These are phyloP conservation scores for Termitomyces sp. DNA, from an alignment of 768 basidiomycete genomes.

Conservation along the genomic window DNA sequence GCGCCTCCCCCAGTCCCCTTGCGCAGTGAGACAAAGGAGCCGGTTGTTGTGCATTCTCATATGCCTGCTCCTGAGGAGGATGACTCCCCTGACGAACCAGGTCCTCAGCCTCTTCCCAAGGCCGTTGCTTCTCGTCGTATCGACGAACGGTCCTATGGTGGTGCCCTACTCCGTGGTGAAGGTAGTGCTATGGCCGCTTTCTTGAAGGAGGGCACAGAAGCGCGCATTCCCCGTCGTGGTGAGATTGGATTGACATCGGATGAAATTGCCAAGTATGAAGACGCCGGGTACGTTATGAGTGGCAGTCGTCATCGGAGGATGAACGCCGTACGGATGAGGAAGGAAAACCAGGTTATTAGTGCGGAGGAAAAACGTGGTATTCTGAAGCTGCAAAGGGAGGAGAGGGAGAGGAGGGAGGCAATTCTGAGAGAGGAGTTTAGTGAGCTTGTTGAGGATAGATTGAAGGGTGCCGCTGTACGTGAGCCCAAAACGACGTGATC, in stretches of 20 bases:
- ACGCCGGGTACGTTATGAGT: conserved; percentile 96
- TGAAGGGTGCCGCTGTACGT: conserved; percentile 38
- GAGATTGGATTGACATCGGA: conserved; percentile 92
- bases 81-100: conserved; percentile 57
- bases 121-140: conserved; percentile 35
- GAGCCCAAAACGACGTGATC: conserved; percentile 6
- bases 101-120: conserved; percentile 64
- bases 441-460: conserved; percentile 71
- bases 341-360: conserved; percentile 99
- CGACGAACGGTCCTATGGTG: conserved; percentile 84
- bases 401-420: conserved; percentile 85
- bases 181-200: conserved; percentile 98
- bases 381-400: conserved; percentile 90
- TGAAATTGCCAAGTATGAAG: conserved; percentile 83
- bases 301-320: conserved; percentile 92
- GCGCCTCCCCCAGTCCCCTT: conserved; percentile 16
- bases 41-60: conserved; percentile 11
- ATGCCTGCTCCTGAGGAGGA: conserved; percentile 26
- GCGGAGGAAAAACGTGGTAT: conserved; percentile 98
- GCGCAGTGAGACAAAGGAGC: conserved; percentile 6
- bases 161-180: conserved; percentile 89
- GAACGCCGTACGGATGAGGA: conserved; percentile 98
- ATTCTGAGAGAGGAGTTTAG: conserved; percentile 87
- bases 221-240: conserved; percentile 96
- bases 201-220: conserved; percentile 75